Base-by-base conservation (phyloP, 2,329 filamentous ascomycete species). In the Ophiosphaerella herpotricha region DNA sequence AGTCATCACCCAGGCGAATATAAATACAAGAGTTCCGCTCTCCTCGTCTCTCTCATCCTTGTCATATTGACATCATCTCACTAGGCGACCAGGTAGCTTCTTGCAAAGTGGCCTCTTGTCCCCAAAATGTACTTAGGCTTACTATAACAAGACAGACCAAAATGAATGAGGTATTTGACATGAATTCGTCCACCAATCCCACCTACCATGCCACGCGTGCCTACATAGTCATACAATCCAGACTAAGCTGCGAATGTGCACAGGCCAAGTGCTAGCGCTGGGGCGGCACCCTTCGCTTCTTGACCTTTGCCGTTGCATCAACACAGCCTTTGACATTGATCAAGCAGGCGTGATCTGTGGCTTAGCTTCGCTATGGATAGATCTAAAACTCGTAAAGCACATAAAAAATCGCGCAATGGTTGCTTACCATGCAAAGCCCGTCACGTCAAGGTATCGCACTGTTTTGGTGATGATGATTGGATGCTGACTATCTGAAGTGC, bases 401-500 rank as follows among this genome's bases (percentile, higher is more conserved):
- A 68, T 41, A 66, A 53, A 36, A 68, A 68, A 43, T 67, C 64
- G 11, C 52, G 66, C 16, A 67, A 64, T 43, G 66, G 66, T 39
- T 68, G 66, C 44, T 40, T 67, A 33, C 59, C 63, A 12, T 68
- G 66, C 46, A 68, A 68, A 52, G 50, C 50, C 18, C 60, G 66
- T 9, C 66, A 68, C 44, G 58, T 68, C 35, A 69, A 69, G 58
- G 66, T 67, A 51, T 29, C 50, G 48, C 18, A 32, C 26, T 26
- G 35, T 46, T 39, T 26, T 13, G 12, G 43, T 26, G 11, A 46
- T 5, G 14, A 26, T 12, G 23, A 16, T 34, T 39, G 48, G 33
- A 23, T 32, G 50, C 55, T 62, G 41, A 61, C 45, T 24, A 50
- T 32, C 5, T 42, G 21, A 21, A 71, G 66, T 71, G 67, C 48